A percentile compares a stretch with the other conserved stretches of the same genome.
Conservation (phyloP, 2,329 filamentous ascomycete species). For the Aureobasidium sp. region DNA sequence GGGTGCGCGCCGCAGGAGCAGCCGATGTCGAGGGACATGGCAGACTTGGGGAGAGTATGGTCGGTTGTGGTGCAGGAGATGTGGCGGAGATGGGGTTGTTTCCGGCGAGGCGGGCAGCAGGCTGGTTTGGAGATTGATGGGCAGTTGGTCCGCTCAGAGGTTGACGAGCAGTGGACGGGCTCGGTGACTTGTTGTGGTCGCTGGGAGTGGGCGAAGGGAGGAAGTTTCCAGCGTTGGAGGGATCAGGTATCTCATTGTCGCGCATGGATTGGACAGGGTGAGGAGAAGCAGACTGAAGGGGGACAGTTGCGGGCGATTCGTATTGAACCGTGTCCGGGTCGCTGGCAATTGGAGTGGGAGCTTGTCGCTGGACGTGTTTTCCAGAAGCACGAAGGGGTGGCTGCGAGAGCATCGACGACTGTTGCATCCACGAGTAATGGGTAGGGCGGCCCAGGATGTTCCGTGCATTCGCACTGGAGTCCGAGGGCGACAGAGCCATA, state of each 20-base stretch:
- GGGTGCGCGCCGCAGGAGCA: background rate
- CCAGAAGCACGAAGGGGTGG: background rate
- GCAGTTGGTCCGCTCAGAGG: background rate
- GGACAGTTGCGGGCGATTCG: background rate
- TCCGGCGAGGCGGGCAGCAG: background rate
- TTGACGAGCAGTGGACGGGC: background rate
- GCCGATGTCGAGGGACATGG: background rate
- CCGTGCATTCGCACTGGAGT: background rate
- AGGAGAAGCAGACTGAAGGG: background rate
- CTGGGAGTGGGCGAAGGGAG: constrained; percentile 15
- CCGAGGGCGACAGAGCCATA: background rate
- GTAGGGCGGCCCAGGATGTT: background rate
- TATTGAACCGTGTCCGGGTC: background rate
- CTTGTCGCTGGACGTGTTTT: background rate
- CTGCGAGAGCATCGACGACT: background rate
- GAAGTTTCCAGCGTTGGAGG: background rate
- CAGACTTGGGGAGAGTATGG: background rate
- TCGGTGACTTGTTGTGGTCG: constrained; percentile 7
- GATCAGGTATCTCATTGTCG: background rate
- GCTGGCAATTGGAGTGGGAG: background rate
- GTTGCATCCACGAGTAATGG: constrained; percentile 9
- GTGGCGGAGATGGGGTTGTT: background rate
- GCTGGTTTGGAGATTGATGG: background rate
- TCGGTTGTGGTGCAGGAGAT: background rate
- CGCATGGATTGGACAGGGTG: background rate